A percentile compares a stretch with the other conserved stretches of the same genome.
phyloP scores from a whole-genome alignment of 2,329 filamentous ascomycete species.

The Ceratocystis cacaofunesta region DNA sequence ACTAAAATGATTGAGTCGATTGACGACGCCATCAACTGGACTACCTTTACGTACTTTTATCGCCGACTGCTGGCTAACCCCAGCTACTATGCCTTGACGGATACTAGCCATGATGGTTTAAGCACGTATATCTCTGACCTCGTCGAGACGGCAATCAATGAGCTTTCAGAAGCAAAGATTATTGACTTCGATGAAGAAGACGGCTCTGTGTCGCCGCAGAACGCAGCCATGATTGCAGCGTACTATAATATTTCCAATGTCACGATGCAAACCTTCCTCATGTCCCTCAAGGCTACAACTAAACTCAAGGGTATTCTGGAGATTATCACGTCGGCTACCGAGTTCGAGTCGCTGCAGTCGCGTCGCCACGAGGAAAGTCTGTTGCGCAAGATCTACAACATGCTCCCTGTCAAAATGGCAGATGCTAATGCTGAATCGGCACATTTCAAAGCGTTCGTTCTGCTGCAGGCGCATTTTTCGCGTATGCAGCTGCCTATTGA shows the following conservation, averaged over 20 bases:
- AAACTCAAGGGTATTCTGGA: constrained; percentile 96
- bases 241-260: constrained; percentile 99
- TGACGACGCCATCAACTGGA: constrained; percentile 96
- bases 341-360: constrained; percentile 92
- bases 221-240: constrained; percentile 93
- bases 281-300: constrained; percentile 75
- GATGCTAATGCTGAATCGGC: constrained; percentile 78
- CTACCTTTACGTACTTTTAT: constrained; percentile 97
- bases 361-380: constrained; percentile 81
- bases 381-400: constrained; percentile 83
- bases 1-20: constrained; percentile 90
- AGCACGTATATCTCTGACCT: constrained; percentile 88
- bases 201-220: constrained; percentile 74
- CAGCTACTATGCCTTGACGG: constrained; percentile 83
- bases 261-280: constrained; percentile 95
- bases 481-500: constrained; percentile 94
- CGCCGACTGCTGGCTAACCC: constrained; percentile 86
- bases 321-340: constrained; percentile 90
- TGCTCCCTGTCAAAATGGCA: constrained; percentile 87
- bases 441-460: constrained; percentile 95
- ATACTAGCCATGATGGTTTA: constrained; percentile 81
- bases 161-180: constrained; percentile 83
- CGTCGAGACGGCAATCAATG: constrained; percentile 82
- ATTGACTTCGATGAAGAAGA: constrained; percentile 93
- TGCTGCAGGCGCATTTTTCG: constrained; percentile 93